phyloP scores from a whole-genome alignment of 2,329 filamentous ascomycete genomes.

The Fusarium lyarnte region DNA sequence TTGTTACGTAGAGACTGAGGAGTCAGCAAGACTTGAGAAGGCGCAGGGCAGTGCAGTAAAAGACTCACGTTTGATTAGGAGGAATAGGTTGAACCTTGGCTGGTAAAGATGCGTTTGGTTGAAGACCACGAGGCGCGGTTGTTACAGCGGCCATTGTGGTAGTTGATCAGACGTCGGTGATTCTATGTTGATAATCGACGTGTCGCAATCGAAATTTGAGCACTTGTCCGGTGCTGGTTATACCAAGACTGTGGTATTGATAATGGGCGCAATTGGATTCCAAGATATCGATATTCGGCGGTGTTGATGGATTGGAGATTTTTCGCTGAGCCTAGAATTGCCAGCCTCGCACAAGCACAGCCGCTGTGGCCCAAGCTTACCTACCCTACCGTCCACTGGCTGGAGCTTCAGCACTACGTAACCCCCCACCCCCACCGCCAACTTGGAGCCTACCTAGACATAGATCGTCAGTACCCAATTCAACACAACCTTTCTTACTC shows the following conservation, averaged over 20 bases:
- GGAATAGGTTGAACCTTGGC: conserved; percentile 65
- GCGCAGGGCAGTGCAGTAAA: conserved; percentile 8
- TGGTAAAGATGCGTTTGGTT: conserved; percentile 54
- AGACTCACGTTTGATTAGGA: conserved; percentile 79
- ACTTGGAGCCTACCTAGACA: conserved; percentile 1
- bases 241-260: conserved; percentile 5
- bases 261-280: conserved; percentile 15
- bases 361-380: conserved; percentile 41
- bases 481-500: conserved; percentile 14
- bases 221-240: not conserved
- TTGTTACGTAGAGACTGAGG: conserved; percentile 85
- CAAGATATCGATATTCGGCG: conserved; percentile 16
- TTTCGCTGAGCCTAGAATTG: conserved; percentile 35
- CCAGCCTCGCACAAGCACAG: conserved; percentile 36
- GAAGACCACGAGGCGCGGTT: conserved; percentile 52
- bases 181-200: not conserved
- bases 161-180: not conserved
- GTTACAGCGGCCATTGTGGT: conserved; percentile 48
- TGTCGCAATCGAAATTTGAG: not conserved
- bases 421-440: conserved; percentile 42
- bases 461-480: conserved; percentile 31
- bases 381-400: not conserved
- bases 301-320: conserved; percentile 43
- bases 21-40: conserved; percentile 2
- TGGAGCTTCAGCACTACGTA: conserved; percentile 41